Evolutionary conservation across 2,329 filamentous ascomycete genomes (phyloP).

Genomic region (Aspergillus terreus): DNA sequence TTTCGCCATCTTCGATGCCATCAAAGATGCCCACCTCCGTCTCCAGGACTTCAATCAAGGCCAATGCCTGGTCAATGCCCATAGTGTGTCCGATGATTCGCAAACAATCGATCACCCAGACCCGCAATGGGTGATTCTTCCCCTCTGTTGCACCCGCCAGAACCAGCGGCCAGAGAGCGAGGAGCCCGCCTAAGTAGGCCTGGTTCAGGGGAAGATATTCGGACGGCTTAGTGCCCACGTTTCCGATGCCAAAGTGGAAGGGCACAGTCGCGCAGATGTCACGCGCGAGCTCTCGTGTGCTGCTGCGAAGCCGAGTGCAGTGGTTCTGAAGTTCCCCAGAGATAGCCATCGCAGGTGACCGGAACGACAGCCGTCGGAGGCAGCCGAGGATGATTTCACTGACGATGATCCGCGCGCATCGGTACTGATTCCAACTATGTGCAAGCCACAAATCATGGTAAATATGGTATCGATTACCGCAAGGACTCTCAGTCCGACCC

Average conservation of each 20-base stretch:
- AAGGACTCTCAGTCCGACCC: slow-evolving; percentile 29
- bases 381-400: slow-evolving; percentile 46
- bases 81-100: slow-evolving; percentile 32
- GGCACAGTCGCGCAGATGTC: slow-evolving; percentile 39
- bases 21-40: slow-evolving; percentile 24
- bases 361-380: slow-evolving; percentile 22
- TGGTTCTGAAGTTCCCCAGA: slow-evolving; percentile 29
- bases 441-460: slow-evolving; percentile 55
- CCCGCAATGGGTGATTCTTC: slow-evolving; percentile 21
- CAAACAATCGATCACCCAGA: slow-evolving; percentile 31
- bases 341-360: slow-evolving; percentile 15
- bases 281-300: slow-evolving; percentile 24
- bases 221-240: slow-evolving; percentile 7
- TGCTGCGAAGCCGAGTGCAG: slow-evolving; percentile 25
- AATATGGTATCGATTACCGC: slow-evolving; percentile 52
- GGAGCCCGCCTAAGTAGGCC: slow-evolving; percentile 29
- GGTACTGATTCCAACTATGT: slow-evolving; percentile 58
- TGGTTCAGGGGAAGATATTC: slow-evolving; percentile 19
- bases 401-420: slow-evolving; percentile 55
- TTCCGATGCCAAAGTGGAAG: slow-evolving; percentile 28
- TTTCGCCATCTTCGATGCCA: slow-evolving; percentile 16
- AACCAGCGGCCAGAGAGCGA: slow-evolving; percentile 37
- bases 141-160: slow-evolving; percentile 32
- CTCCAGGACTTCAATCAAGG: slow-evolving; percentile 30
- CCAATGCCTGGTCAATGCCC: slow-evolving; percentile 37